A percentile compares a stretch with the other conserved stretches of the same genome.
Evolutionary conservation across 768 basidiomycete genomes (phyloP).

Genomic region (Lactarius hengduanensis): DNA sequence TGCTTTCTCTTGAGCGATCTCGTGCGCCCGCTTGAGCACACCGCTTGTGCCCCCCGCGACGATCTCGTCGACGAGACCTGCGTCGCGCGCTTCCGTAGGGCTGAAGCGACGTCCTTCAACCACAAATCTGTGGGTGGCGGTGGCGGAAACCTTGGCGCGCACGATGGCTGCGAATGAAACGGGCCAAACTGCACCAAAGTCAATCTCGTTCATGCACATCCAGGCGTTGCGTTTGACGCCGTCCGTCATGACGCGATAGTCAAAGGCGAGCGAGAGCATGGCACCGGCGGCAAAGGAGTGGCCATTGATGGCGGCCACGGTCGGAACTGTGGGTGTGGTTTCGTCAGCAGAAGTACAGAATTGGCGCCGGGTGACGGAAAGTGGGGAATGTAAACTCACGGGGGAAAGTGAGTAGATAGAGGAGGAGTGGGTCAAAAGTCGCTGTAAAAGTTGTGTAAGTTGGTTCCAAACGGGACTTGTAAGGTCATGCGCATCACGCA

Average conservation of each 20-base stretch:
- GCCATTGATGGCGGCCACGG: conserved; percentile 76
- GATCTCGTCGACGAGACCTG: conserved; percentile 69
- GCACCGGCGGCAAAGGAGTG: conserved; percentile 86
- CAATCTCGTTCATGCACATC: conserved; percentile 91
- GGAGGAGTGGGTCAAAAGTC: conserved; percentile 67
- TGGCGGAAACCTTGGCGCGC: conserved; percentile 61
- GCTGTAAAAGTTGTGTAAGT: neutral
- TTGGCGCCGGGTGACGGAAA: neutral
- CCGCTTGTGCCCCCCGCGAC: conserved; percentile 57
- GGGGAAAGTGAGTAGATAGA: conserved; percentile 70
- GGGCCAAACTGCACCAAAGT: conserved; percentile 83
- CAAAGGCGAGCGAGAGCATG: conserved; percentile 76
- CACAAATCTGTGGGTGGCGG: conserved; percentile 66
- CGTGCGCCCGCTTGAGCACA: conserved; percentile 61
- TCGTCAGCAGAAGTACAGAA: neutral
- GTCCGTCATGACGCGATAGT: conserved; percentile 87
- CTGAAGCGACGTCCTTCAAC: conserved; percentile 81
- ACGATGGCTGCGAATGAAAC: conserved; percentile 64
- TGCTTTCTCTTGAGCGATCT: conserved; percentile 55
- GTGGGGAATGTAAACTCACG: conserved; percentile 45
- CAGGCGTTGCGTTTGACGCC: conserved; percentile 76
- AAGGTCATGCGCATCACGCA: conserved; percentile 35
- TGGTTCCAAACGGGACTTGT: neutral
- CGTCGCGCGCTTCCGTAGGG: conserved; percentile 62
- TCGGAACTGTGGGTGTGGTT: conserved; percentile 53